Evolutionary conservation across 192 early-diverging fungal species (phyloP), one percentile per base, ranked within the genome.

Genomic region (Coemansia sp.): DNA sequence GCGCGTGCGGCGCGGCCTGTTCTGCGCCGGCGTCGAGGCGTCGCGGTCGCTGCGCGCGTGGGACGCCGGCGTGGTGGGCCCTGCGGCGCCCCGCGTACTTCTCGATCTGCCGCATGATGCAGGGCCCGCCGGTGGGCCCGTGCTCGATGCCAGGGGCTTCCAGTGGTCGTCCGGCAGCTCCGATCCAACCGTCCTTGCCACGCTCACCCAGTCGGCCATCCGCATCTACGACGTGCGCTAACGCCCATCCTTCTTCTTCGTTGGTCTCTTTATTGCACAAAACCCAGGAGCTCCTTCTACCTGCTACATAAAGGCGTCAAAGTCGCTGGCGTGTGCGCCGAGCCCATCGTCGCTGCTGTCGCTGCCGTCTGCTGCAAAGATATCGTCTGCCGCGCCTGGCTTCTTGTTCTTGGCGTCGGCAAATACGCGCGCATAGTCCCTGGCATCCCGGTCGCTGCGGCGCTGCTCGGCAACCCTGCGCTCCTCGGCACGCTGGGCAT

Each of bases 401-500:
- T 40, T 37, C n/a, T 43, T 45, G 21, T 51, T 36, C 42, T 83
- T 77, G 18, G 63, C 67, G 5, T 78, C 80, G 19, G 84, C 79
- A 59, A 88, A 80, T 39, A 90, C 55, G 0, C 61, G 59, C 6
- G 57, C 60, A 51, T 85, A 88, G 41, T 65, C 80, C 19, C 65
- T 51, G 21, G 62, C 42, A 6, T 85, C 86, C 55, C 77, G 81
- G 19, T 69, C 42, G 57, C 72, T 63, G 32, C 62, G 62, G 39
- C 72, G 55, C 66, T 87, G 70, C 46, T 85, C 80, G 1, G 52
- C 61, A 46, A 68, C 74, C 68, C 84, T 76, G 66, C 79, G 81
- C 62, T 81, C 78, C 26, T 62, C 36, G 39, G 15, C 37, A 13
- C 39, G 57, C 8, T 6, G n/a, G 12, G 57, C n/a, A 22, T 61